Evolutionary conservation across 345 rosid species (phyloP).

Genomic region (Eucalyptus coolabah): DNA sequence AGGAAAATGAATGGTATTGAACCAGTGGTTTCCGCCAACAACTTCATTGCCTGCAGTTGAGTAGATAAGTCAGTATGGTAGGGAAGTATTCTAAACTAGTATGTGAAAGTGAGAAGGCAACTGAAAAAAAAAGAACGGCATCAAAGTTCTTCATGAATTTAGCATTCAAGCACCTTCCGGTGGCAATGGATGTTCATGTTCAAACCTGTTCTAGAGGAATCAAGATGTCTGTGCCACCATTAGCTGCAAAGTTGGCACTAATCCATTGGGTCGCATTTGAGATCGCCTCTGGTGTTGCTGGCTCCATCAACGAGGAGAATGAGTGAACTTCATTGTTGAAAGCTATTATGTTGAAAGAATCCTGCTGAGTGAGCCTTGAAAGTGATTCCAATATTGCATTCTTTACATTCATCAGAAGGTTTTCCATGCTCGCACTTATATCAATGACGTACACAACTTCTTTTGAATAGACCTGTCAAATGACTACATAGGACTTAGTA

Average conservation of each 20-base stretch:
- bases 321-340: constrained; percentile 54
- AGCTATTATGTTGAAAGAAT: constrained; percentile 79
- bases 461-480: constrained; percentile 47
- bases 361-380: constrained; percentile 38
- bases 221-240: constrained; percentile 66
- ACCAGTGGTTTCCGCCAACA: constrained; percentile 39
- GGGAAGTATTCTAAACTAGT: neutral
- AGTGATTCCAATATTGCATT: constrained; percentile 46
- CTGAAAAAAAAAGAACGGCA: neutral
- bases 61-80: neutral
- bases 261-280: constrained; percentile 60
- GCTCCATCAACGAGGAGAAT: constrained; percentile 63
- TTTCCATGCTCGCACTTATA: constrained; percentile 75
- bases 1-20: constrained; percentile 72
- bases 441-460: constrained; percentile 74
- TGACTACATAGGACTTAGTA: neutral
- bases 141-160: neutral
- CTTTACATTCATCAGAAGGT: constrained; percentile 50
- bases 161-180: neutral
- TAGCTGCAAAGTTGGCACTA: constrained; percentile 26
- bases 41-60: constrained; percentile 54
- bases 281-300: constrained; percentile 40
- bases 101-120: neutral
- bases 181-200: neutral
- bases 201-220: constrained; percentile 59